These are phyloP conservation scores for Paragyromitra xinjiangensis DNA, from an alignment of 495 filamentous ascomycete species.

Conservation along the genomic window DNA sequence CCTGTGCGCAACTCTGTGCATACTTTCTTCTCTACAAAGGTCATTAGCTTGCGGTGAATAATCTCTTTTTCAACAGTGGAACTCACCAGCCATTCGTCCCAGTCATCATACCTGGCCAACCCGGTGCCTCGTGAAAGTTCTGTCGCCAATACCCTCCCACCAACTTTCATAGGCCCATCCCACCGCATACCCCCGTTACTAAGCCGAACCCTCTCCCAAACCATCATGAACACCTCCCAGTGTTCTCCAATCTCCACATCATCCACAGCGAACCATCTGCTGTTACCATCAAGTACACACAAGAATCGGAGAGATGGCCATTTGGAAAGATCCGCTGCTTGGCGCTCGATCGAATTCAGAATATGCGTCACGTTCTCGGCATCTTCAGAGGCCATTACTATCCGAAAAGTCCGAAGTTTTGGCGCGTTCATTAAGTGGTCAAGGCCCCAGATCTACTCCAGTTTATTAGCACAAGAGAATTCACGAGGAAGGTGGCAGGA, in stretches of 20 bases:
- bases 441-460: neutral
- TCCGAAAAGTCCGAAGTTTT: neutral
- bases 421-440: neutral
- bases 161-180: neutral
- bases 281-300: neutral
- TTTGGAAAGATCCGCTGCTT: neutral
- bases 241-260: neutral
- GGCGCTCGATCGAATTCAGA: neutral
- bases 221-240: neutral
- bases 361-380: neutral
- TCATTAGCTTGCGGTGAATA: neutral
- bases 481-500: neutral
- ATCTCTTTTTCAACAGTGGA: neutral
- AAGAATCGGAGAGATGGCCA: neutral
- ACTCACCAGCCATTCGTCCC: slow-evolving; percentile 6
- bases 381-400: neutral
- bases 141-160: neutral
- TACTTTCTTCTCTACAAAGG: neutral
- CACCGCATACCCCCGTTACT: neutral
- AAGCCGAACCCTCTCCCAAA: neutral
- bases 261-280: neutral
- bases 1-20: neutral
- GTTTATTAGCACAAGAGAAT: neutral
- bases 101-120: slow-evolving; percentile 2
- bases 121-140: neutral